A percentile compares a stretch with the other conserved stretches of the same genome.
Evolutionary conservation across 345 rosid genomes (phyloP).

Genomic region (Citrus trifoliata): DNA sequence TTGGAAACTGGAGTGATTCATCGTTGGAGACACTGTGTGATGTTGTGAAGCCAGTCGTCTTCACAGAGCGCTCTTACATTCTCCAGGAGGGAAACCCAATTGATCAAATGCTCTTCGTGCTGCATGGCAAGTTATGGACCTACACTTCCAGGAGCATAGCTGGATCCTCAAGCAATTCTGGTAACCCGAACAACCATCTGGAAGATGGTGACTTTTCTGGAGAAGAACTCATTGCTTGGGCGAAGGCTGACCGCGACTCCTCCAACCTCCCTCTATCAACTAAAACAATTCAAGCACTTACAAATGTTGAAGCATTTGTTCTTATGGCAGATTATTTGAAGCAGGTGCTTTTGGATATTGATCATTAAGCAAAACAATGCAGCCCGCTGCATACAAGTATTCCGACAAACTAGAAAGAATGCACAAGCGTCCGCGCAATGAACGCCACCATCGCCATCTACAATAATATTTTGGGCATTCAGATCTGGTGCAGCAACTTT

Average conservation of each 20-base stretch:
- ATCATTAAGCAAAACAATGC: not conserved
- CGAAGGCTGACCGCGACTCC: conserved; percentile 64
- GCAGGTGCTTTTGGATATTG: not conserved
- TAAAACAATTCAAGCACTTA: conserved; percentile 55
- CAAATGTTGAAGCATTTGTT: conserved; percentile 80
- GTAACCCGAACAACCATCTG: conserved; percentile 23
- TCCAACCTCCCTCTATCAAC: conserved; percentile 77
- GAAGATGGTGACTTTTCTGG: conserved; percentile 79
- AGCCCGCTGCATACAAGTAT: not conserved
- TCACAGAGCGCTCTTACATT: not conserved
- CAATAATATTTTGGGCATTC: not conserved
- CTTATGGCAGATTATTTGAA: conserved; percentile 70
- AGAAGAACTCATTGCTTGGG: conserved; percentile 82
- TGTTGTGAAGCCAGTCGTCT: not conserved
- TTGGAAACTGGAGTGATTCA: not conserved
- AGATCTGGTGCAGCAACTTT: not conserved
- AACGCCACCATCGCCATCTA: not conserved
- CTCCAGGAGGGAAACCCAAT: not conserved
- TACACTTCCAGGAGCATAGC: not conserved
- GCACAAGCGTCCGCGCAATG: not conserved
- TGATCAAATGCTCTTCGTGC: not conserved
- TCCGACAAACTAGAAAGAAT: not conserved
- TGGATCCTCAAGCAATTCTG: not conserved
- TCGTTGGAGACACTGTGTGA: not conserved
- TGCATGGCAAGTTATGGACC: not conserved